Evolutionary conservation across 2,329 filamentous ascomycete genomes (phyloP).

Genomic region (Colletotrichum cereale): DNA sequence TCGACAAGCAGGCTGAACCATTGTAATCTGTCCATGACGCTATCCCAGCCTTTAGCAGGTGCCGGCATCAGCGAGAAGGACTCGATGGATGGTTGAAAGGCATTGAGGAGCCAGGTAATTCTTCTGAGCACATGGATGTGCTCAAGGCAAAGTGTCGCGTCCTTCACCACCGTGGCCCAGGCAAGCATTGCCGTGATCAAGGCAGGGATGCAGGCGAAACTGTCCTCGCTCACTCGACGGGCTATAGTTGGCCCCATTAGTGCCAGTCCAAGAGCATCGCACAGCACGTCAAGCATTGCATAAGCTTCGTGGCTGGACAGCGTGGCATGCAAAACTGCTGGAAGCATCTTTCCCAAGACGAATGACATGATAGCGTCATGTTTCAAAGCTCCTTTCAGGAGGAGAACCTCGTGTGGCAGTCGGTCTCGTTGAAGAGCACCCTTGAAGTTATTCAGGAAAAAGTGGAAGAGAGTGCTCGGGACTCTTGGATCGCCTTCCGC

Average conservation of each 20-base stretch:
- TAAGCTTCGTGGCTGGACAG: conserved; percentile 54
- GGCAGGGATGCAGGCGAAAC: conserved; percentile 47
- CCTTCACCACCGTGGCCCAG: conserved; percentile 40
- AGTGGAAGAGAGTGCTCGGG: conserved; percentile 65
- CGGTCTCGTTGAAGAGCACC: conserved; percentile 63
- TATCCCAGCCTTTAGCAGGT: conserved; percentile 17
- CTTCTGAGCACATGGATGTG: conserved; percentile 45
- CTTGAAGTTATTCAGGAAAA: conserved; percentile 70
- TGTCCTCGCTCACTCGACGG: conserved; percentile 52
- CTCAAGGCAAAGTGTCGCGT: conserved; percentile 30
- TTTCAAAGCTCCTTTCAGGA: conserved; percentile 64
- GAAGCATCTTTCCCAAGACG: conserved; percentile 65
- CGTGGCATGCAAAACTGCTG: conserved; percentile 61
- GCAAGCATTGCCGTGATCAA: conserved; percentile 43
- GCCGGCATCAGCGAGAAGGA: conserved; percentile 33
- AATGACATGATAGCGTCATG: conserved; percentile 60
- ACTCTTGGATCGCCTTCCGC: conserved; percentile 64
- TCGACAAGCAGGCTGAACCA: conserved; percentile 25
- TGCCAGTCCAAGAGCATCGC: conserved; percentile 55
- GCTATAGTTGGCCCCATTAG: conserved; percentile 52
- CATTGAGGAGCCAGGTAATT: conserved; percentile 40
- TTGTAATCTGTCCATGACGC: conserved; percentile 18
- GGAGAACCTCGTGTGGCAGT: conserved; percentile 59
- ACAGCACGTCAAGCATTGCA: conserved; percentile 64
- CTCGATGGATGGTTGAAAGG: conserved; percentile 41